phyloP scores from a whole-genome alignment of 352 stramenopile genomes.

The Paralagenidium karlingii region DNA sequence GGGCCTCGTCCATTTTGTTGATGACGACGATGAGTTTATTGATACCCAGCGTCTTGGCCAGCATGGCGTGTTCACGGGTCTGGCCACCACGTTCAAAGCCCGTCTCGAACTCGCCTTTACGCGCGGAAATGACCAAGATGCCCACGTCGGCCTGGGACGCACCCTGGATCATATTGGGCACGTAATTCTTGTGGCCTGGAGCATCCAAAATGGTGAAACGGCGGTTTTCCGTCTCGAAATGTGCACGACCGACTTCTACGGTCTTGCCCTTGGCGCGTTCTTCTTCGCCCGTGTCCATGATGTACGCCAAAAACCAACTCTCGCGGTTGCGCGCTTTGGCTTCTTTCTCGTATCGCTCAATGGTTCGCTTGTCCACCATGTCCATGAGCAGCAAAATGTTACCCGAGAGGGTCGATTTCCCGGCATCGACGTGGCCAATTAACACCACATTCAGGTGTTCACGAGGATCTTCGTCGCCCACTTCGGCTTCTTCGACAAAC shows the following conservation, averaged over 20 bases:
- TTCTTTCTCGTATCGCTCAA: slow-evolving; percentile 98
- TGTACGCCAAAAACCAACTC: slow-evolving; percentile 95
- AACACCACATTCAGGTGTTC: slow-evolving; percentile 99
- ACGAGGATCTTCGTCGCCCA: slow-evolving; percentile 88
- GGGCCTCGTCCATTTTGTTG: slow-evolving; percentile 99
- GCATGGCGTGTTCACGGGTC: slow-evolving; percentile 97
- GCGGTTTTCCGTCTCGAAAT: slow-evolving; percentile 94
- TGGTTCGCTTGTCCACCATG: slow-evolving; percentile 98
- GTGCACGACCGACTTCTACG: slow-evolving; percentile 87
- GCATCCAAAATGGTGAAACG: slow-evolving; percentile 98
- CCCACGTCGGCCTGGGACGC: slow-evolving; percentile 96
- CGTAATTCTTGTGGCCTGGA: slow-evolving; percentile 98
- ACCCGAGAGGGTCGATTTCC: slow-evolving; percentile 96
- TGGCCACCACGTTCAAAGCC: slow-evolving; percentile 97
- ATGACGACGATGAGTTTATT: slow-evolving; percentile 97
- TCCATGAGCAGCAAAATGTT: slow-evolving; percentile 98
- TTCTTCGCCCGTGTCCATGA: slow-evolving; percentile 99
- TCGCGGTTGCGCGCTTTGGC: slow-evolving; percentile 87
- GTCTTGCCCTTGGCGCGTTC: slow-evolving; percentile 91
- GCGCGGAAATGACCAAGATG: slow-evolving; percentile 93
- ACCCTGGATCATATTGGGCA: slow-evolving; percentile 98
- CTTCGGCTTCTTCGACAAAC: slow-evolving; percentile 48
- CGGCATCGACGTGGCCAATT: slow-evolving; percentile 98
- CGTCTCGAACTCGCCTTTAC: slow-evolving; percentile 98
- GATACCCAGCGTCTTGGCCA: slow-evolving; percentile 98